phyloP scores from a whole-genome alignment of 805 yeast genomes.

The Candida coleopterorum region DNA sequence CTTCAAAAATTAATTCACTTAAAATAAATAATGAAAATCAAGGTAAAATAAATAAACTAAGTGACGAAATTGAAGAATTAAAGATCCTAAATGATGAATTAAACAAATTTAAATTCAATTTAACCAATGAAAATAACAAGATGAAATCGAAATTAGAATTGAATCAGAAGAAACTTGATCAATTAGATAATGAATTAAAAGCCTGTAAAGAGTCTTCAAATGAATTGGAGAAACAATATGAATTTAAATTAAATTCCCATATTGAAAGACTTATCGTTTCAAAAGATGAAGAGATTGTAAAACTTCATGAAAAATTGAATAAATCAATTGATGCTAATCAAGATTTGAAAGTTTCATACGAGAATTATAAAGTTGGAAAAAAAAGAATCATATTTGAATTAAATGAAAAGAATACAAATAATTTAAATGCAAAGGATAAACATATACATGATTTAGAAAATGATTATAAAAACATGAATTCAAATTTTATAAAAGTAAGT shows the following conservation, averaged over 20 bases:
- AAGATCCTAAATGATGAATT: neutral
- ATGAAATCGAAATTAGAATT: neutral
- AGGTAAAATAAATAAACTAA: neutral
- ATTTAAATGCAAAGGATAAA: conserved; percentile 1
- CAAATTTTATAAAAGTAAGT: conserved; percentile 2
- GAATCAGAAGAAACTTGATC: neutral
- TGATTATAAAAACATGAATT: conserved; percentile 5
- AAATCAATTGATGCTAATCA: neutral
- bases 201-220: neutral
- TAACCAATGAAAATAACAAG: neutral
- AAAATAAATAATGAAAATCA: neutral
- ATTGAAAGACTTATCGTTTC: conserved; percentile 19
- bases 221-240: conserved; percentile 12
- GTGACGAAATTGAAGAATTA: neutral
- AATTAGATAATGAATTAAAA: neutral
- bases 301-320: neutral
- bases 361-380: conserved; percentile 1
- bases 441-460: conserved; percentile 2
- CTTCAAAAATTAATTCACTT: neutral
- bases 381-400: conserved; percentile 4
- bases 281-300: conserved; percentile 18
- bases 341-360: neutral
- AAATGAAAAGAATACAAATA: conserved; percentile 1
- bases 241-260: conserved; percentile 21
- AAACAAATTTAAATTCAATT: neutral